Percentiles rank a stretch among this genome's conserved stretches.
These are phyloP conservation scores for Pseudozyma flocculosa DNA, from an alignment of 1,284 basidiomycete species.

Conservation along the genomic window DNA sequence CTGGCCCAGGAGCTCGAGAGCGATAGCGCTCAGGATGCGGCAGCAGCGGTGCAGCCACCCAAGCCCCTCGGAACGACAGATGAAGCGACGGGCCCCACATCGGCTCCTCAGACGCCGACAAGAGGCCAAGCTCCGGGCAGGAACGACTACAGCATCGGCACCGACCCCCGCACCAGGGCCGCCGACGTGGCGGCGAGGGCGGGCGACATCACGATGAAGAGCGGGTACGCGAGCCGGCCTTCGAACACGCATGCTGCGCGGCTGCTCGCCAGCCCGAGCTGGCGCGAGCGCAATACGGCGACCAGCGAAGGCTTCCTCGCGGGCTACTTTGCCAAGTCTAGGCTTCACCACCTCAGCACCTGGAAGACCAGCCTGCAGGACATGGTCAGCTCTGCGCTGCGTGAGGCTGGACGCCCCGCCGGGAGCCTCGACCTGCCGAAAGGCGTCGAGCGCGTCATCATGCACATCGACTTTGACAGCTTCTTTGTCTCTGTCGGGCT, in stretches of 20 bases:
- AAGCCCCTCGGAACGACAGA: too few relatives aligned
- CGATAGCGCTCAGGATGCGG: too few relatives aligned
- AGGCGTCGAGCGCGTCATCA: conserved; percentile 55
- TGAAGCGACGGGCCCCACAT: too few relatives aligned
- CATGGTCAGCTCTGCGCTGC: conserved; percentile 66
- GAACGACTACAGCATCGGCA: conserved; percentile 26
- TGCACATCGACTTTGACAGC: conserved; percentile 72
- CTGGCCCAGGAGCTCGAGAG: too few relatives aligned
- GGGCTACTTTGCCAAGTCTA: conserved; percentile 84
- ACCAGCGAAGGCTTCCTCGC: conserved; percentile 80
- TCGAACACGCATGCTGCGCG: conserved; percentile 45
- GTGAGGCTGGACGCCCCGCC: conserved; percentile 71
- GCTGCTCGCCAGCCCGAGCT: conserved; percentile 59
- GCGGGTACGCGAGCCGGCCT: conserved; percentile 29
- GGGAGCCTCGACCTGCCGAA: conserved; percentile 60
- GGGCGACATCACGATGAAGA: background rate
- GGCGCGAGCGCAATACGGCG: conserved; percentile 84
- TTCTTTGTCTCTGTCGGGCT: conserved; percentile 74
- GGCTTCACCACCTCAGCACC: conserved; percentile 84
- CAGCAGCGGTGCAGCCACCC: too few relatives aligned
- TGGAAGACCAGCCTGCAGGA: conserved; percentile 88
- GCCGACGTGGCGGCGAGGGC: conserved; percentile 14
- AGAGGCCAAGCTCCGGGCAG: conserved; percentile 4
- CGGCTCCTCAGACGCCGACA: too few relatives aligned
- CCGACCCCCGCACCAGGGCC: conserved; percentile 23